These are phyloP conservation scores for Pisolithus marmoratus DNA, from an alignment of 768 basidiomycete genomes.

Conservation along the genomic window DNA sequence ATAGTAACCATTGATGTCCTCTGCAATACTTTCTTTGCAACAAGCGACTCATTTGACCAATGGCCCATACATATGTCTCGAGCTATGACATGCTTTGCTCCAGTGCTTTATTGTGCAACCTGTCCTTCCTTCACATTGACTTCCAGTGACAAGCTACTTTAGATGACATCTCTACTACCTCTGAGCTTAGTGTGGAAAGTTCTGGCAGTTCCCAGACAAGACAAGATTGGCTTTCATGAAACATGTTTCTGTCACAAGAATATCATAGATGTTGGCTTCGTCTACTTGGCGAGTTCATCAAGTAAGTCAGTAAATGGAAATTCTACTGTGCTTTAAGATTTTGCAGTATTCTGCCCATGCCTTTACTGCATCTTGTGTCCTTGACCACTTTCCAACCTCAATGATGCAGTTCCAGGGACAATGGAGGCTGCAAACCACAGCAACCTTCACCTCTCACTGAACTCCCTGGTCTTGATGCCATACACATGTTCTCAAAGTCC, in stretches of 20 bases:
- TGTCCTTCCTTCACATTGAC: conserved; percentile 1
- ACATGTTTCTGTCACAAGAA: no score
- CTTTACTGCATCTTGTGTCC: no score
- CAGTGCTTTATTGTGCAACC: conserved; percentile 75
- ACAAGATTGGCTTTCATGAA: conserved; percentile 93
- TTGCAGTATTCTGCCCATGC: no score
- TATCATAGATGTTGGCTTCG: no score
- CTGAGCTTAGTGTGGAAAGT: conserved; percentile 26
- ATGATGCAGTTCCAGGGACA: no score
- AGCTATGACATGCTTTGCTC: conserved; percentile 75
- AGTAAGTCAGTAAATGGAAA: conserved; percentile 48
- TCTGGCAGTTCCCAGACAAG: conserved; percentile 85
- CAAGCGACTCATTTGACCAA: conserved; percentile 95
- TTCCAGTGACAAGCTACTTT: conserved; percentile 10
- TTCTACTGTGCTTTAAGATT: no score
- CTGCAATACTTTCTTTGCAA: conserved; percentile 89
- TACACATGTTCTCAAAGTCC: conserved; percentile 23
- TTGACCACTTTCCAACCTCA: no score
- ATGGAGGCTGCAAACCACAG: no score
- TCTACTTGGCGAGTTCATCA: conserved; percentile 82
- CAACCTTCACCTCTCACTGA: no score
- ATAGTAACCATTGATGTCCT: conserved; percentile 97
- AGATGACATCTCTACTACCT: conserved; percentile 84
- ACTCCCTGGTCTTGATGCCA: no score
- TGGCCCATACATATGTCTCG: conserved; percentile 85